Base-by-base conservation (phyloP, 1,284 basidiomycete species). In the Marasmius sp. region DNA sequence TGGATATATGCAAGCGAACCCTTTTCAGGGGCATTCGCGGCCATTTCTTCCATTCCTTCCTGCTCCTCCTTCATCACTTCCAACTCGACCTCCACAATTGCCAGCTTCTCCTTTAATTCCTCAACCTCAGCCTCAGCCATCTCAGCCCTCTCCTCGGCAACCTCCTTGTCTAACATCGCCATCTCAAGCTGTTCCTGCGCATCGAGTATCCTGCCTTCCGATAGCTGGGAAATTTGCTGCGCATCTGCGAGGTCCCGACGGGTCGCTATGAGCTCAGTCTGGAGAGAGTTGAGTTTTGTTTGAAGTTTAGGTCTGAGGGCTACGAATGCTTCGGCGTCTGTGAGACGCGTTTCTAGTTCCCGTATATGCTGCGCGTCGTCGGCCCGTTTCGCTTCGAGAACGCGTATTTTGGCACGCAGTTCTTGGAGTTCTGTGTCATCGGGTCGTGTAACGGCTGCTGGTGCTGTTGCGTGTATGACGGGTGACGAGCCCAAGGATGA, bases 81-180 rank as follows among this genome's bases (percentile, higher is more conserved):
- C 57, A 98, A 89, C 74, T 98, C 92, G 79, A 34, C 43, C 71
- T 97, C 89, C 45, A 93, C 70, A 60, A 92, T 86, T n/a, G 92
- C 92, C 34, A 93, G 68, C 67, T 82, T 85, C 74, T 97, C 95
- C 65, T 84, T 91, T 58, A 91, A 72, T 48, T 88, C 88, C 65
- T 92, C 92, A 36, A 95, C 69, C 68, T 96, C 93, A 0, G 80
- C 74, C 72, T 94, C 89, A 0, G 90, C 88, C 0, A 86, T 74
- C 72, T 98, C 97, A 0, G 93, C 89, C 66, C 89, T 88, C 74
- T 98, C 97, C 73, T 99, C 97, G 0, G 97, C 97, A 58, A 99
- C 90, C 74, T 99, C 97, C 74, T 95, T 95, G 74, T 99, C 97
- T 65, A 99, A 77, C 80, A 94, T 94, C 3, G 89, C 84, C 88